Percentiles rank a stretch among this genome's conserved stretches.
Conservation (phyloP, 345 rosid genomes). For the Lepidium didymum region DNA sequence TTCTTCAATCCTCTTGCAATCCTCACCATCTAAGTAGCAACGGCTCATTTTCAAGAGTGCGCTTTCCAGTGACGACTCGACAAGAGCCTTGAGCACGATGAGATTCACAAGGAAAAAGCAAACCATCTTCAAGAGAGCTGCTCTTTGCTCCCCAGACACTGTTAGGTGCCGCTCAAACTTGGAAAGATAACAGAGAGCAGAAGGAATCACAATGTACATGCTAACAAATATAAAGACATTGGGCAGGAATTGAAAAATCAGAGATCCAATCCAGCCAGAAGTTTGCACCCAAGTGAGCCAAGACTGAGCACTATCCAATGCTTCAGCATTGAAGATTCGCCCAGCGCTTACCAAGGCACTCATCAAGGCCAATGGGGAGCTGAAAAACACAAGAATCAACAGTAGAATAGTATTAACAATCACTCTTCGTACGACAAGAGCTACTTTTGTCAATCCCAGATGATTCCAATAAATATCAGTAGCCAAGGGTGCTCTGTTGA, state of each 20-base stretch:
- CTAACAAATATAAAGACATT: conserved; percentile 87
- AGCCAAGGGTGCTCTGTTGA: conserved; percentile 91
- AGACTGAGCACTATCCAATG: conserved; percentile 76
- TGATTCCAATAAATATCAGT: conserved; percentile 96
- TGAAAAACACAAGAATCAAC: conserved; percentile 80
- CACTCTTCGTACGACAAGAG: conserved; percentile 59
- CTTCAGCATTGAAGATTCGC: conserved; percentile 84
- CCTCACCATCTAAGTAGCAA: conserved; percentile 95
- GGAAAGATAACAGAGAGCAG: conserved; percentile 83
- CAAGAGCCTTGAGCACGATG: conserved; percentile 73
- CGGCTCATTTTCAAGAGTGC: conserved; percentile 84
- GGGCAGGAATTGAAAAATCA: conserved; percentile 87
- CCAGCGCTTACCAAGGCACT: conserved; percentile 82
- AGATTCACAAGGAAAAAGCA: conserved; percentile 98
- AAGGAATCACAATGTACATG: conserved; percentile 89
- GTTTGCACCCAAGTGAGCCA: conserved; percentile 95
- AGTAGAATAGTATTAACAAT: conserved; percentile 78
- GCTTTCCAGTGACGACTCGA: conserved; percentile 83
- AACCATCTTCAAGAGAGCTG: conserved; percentile 95
- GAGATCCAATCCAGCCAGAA: conserved; percentile 88
- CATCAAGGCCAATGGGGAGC: conserved; percentile 86
- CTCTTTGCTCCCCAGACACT: conserved; percentile 85
- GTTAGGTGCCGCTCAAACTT: conserved; percentile 92
- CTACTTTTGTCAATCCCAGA: conserved; percentile 77
- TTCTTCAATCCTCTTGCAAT: conserved; percentile 94